Evolutionary conservation across 768 basidiomycete species (phyloP).

Genomic region (Termitomyces sp.): DNA sequence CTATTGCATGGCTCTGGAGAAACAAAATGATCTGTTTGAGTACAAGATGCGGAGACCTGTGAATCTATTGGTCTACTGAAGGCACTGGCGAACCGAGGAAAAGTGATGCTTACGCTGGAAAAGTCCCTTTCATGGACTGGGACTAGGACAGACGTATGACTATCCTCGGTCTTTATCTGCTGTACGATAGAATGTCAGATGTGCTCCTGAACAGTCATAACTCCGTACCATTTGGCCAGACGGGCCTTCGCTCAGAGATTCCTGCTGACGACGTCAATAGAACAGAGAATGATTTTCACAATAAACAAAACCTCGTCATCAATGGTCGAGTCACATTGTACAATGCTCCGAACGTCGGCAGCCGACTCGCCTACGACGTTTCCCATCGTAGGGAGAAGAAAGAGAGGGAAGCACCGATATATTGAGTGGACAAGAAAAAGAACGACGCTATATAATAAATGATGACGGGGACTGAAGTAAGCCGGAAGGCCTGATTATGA

Average conservation of each 20-base stretch:
- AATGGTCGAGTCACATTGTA: background rate
- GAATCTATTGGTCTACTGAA: background rate
- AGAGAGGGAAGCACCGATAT: background rate
- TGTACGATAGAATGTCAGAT: background rate
- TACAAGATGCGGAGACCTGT: background rate
- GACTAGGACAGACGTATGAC: background rate
- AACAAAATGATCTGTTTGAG: background rate
- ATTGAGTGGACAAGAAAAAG: background rate
- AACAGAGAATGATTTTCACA: background rate
- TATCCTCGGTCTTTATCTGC: background rate
- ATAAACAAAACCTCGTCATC: background rate
- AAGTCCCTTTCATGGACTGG: background rate
- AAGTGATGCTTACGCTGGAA: background rate
- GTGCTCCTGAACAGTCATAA: background rate
- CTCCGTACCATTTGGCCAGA: background rate
- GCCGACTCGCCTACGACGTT: conserved; percentile 9
- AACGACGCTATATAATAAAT: background rate
- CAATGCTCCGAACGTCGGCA: background rate
- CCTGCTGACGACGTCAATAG: conserved; percentile 1
- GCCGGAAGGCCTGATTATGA: conserved; percentile 7
- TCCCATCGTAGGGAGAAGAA: conserved; percentile 3
- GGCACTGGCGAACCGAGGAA: background rate
- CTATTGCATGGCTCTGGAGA: conserved; percentile 12
- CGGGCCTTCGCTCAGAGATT: background rate
- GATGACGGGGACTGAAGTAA: conserved; percentile 9